A percentile compares a stretch with the other conserved stretches of the same genome.
Evolutionary conservation across 106 monocot genomes (phyloP).

Genomic region (Dendrobium catenatum): DNA sequence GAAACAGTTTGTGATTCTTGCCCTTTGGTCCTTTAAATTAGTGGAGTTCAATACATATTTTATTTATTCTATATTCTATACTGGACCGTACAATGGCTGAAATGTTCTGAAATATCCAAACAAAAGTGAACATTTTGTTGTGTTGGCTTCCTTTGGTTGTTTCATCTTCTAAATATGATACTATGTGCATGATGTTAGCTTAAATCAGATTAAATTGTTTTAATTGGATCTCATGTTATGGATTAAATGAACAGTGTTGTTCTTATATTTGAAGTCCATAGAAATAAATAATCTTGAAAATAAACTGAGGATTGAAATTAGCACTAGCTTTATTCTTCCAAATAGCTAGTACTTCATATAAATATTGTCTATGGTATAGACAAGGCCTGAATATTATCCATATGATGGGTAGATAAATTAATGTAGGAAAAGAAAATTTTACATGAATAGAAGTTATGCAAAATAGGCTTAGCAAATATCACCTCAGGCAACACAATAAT

Average conservation of each 20-base stretch:
- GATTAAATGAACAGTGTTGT: background rate
- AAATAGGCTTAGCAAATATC: too few relatives aligned
- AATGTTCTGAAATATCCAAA: background rate
- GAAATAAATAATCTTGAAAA: background rate
- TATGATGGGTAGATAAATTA: background rate
- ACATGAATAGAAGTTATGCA: too few relatives aligned
- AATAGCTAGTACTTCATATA: background rate
- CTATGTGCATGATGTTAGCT: background rate
- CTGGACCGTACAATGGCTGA: background rate
- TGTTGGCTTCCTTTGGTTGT: background rate
- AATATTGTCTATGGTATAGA: background rate
- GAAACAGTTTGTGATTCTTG: background rate
- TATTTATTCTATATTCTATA: conserved; percentile 5
- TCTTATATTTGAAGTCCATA: background rate
- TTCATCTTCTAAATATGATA: background rate
- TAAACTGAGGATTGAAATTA: background rate
- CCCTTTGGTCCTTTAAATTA: background rate
- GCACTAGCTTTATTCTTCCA: background rate
- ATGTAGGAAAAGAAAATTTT: too few relatives aligned
- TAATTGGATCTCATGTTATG: background rate
- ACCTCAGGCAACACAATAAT: too few relatives aligned
- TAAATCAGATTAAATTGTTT: background rate
- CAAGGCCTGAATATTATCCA: background rate
- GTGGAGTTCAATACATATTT: background rate
- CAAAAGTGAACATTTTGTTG: background rate